Evolutionary conservation across 768 basidiomycete species (phyloP).

Genomic region (Agaricus subrufescens): DNA sequence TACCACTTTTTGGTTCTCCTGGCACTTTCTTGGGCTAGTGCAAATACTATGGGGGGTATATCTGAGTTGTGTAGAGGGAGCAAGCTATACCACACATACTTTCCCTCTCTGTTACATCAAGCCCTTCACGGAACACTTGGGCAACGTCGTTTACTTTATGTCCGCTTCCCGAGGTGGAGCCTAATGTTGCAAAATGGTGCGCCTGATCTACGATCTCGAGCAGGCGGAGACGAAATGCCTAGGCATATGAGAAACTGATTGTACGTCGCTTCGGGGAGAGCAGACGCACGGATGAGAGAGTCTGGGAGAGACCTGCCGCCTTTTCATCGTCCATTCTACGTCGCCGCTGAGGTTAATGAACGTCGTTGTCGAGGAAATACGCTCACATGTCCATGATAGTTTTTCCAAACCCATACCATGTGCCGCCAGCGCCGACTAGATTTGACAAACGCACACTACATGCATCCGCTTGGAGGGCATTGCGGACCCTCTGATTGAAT

Average conservation of each 20-base stretch:
- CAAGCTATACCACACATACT: slow-evolving; percentile 45
- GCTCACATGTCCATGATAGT: slow-evolving; percentile 77
- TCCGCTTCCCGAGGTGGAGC: slow-evolving; percentile 48
- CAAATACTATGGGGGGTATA: slow-evolving; percentile 56
- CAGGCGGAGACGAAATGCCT: slow-evolving; percentile 77
- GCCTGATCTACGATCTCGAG: slow-evolving; percentile 84
- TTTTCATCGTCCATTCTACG: slow-evolving; percentile 72
- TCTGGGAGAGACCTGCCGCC: slow-evolving; percentile 63
- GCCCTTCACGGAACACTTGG: slow-evolving; percentile 81
- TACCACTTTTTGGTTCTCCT: slow-evolving; percentile 81
- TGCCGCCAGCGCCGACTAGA: slow-evolving; percentile 81
- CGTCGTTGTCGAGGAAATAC: neutral
- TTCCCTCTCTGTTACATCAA: slow-evolving; percentile 91
- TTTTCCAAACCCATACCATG: slow-evolving; percentile 92
- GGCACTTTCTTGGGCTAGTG: slow-evolving; percentile 78
- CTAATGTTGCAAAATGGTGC: slow-evolving; percentile 78
- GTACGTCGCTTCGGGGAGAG: neutral
- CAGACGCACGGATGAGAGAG: slow-evolving; percentile 58
- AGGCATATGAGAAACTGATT: slow-evolving; percentile 6
- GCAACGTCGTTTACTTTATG: slow-evolving; percentile 52
- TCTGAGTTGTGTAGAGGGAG: slow-evolving; percentile 4
- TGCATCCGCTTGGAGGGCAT: slow-evolving; percentile 87
- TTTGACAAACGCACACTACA: slow-evolving; percentile 77
- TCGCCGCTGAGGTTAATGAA: neutral
- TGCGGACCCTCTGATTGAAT: slow-evolving; percentile 71